A percentile compares a stretch with the other conserved stretches of the same genome.
Evolutionary conservation across 495 filamentous ascomycete species (phyloP).

Genomic region (Aspergillus kassunensis): DNA sequence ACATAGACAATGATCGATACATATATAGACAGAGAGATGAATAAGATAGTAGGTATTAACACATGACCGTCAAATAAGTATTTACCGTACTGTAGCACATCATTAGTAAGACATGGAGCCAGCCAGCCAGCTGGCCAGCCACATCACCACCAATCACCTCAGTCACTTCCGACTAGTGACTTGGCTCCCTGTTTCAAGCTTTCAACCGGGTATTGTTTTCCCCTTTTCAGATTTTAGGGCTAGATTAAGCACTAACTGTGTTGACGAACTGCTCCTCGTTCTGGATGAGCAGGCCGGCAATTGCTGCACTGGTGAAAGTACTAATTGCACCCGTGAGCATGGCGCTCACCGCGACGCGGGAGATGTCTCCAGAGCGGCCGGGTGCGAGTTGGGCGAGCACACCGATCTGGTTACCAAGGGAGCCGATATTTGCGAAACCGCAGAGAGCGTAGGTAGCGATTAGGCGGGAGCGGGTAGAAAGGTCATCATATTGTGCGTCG

Average conservation of each 20-base stretch:
- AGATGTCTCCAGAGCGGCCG: constrained; percentile 66
- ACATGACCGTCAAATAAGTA: no score
- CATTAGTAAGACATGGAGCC: no score
- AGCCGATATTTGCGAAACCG: constrained; percentile 77
- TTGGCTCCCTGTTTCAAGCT: no score
- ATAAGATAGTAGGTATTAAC: background rate
- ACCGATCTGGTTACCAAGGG: constrained; percentile 81
- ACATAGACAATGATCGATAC: no score
- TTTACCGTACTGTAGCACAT: no score
- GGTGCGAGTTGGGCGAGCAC: constrained; percentile 80
- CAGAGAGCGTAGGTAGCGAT: constrained; percentile 71
- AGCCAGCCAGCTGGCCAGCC: no score
- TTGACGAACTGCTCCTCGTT: constrained; percentile 41
- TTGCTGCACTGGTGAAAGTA: constrained; percentile 74
- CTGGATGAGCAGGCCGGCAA: constrained; percentile 72
- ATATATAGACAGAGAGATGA: background rate
- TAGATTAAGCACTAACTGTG: background rate
- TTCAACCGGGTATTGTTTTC: no score
- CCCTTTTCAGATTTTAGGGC: background rate
- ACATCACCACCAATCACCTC: no score
- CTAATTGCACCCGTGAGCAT: constrained; percentile 73
- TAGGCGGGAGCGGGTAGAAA: constrained; percentile 66
- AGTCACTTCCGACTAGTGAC: no score
- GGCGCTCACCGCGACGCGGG: constrained; percentile 69
- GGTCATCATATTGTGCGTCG: constrained; percentile 39